phyloP scores from a whole-genome alignment of 306 rosid species.

The Carpinus fangiana region DNA sequence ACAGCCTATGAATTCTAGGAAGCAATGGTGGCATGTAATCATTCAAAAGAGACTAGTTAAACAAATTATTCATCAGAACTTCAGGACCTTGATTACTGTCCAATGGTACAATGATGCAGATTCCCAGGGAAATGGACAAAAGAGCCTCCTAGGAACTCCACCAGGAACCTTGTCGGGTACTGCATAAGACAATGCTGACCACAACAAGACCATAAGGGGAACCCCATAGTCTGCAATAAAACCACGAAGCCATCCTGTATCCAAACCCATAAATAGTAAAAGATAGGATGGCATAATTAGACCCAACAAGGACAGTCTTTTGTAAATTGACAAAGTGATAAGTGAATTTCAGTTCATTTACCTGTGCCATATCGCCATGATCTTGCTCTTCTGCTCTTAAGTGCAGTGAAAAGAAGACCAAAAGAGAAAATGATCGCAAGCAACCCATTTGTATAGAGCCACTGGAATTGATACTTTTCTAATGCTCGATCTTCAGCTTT shows the following conservation, averaged over 20 bases:
- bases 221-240: slow-evolving; percentile 84
- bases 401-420: slow-evolving; percentile 70
- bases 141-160: slow-evolving; percentile 77
- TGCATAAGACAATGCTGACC: slow-evolving; percentile 67
- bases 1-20: not conserved
- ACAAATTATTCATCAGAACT: not conserved
- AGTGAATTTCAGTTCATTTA: slow-evolving; percentile 31
- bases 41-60: not conserved
- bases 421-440: slow-evolving; percentile 64
- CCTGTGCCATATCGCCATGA: slow-evolving; percentile 87
- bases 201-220: slow-evolving; percentile 73
- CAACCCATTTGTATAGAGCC: slow-evolving; percentile 76
- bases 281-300: not conserved
- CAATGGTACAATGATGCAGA: slow-evolving; percentile 70
- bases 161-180: slow-evolving; percentile 56
- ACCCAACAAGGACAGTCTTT: not conserved
- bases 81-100: slow-evolving; percentile 66
- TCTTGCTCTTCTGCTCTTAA: slow-evolving; percentile 81
- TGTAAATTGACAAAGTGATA: not conserved
- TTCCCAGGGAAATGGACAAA: slow-evolving; percentile 79
- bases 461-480: slow-evolving; percentile 52
- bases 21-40: not conserved
- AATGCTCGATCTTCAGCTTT: slow-evolving; percentile 41
- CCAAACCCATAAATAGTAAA: not conserved
- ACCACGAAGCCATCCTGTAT: slow-evolving; percentile 65